Conservation (phyloP, 2,329 filamentous ascomycete genomes). For the Xylaria sp. region DNA sequence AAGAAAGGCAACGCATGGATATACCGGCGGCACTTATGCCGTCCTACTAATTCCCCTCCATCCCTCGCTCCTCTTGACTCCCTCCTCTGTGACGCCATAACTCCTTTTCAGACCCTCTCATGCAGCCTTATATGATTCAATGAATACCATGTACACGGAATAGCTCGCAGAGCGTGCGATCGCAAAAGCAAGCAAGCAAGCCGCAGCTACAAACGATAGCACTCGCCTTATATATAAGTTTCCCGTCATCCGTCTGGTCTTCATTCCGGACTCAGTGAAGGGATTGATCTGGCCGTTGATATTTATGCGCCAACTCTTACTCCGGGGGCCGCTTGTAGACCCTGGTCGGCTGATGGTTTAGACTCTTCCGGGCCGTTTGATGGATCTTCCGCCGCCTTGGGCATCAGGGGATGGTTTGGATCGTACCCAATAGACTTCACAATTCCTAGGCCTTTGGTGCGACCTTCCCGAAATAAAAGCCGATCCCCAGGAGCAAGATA, state of each 20-base stretch:
- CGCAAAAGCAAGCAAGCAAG: background rate
- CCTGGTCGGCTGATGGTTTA: slow-evolving; percentile 34
- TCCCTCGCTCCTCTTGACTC: background rate
- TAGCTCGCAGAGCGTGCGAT: background rate
- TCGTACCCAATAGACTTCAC: slow-evolving; percentile 94
- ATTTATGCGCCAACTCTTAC: slow-evolving; percentile 38
- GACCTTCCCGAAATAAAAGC: slow-evolving; percentile 90
- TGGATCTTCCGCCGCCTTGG: slow-evolving; percentile 32
- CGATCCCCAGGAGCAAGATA: slow-evolving; percentile 90
- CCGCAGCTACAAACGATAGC: background rate
- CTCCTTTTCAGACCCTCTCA: slow-evolving; percentile 17
- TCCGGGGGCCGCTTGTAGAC: slow-evolving; percentile 33
- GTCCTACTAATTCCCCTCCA: background rate
- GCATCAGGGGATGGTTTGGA: slow-evolving; percentile 58
- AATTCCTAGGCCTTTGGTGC: slow-evolving; percentile 94
- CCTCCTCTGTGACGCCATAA: slow-evolving; percentile 26
- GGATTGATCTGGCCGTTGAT: background rate
- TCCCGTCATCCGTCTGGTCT: background rate
- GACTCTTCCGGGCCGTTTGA: slow-evolving; percentile 26
- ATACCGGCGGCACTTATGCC: slow-evolving; percentile 7
- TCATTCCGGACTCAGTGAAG: background rate
- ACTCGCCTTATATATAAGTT: slow-evolving; percentile 5
- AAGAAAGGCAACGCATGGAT: slow-evolving; percentile 4
- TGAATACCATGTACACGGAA: slow-evolving; percentile 1
- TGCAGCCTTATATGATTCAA: slow-evolving; percentile 16